Conservation (phyloP, 345 rosid species). For the Sisymbrium irio region DNA sequence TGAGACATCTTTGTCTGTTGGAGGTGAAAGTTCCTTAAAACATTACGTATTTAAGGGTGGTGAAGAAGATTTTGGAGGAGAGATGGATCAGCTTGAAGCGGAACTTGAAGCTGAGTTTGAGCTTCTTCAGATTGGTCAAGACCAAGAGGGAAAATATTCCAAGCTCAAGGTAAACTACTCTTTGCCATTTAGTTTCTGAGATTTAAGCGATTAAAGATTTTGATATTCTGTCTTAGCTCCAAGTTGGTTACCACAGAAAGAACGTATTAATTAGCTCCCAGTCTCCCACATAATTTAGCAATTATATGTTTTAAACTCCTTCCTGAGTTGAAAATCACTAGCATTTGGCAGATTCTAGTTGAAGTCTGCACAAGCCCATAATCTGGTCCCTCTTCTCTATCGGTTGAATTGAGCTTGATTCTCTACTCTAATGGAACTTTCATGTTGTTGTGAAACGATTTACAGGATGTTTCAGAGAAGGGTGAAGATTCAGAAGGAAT, state of each 20-base stretch:
- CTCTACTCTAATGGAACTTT: neutral
- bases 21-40: slow-evolving; percentile 32
- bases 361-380: neutral
- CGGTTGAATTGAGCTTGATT: neutral
- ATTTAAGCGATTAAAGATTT: neutral
- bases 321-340: neutral
- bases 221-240: neutral
- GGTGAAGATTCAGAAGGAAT: neutral
- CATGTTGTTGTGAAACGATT: neutral
- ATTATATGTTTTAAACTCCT: no score
- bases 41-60: slow-evolving; percentile 27
- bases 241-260: no score
- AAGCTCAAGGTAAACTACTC: slow-evolving; percentile 34
- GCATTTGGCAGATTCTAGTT: neutral
- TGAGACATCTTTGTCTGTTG: slow-evolving; percentile 21
- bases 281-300: neutral
- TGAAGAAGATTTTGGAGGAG: slow-evolving; percentile 41
- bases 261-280: neutral
- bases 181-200: neutral
- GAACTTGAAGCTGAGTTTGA: slow-evolving; percentile 76
- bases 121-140: slow-evolving; percentile 53
- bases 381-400: neutral
- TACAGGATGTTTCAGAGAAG: neutral
- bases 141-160: slow-evolving; percentile 25
- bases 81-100: slow-evolving; percentile 62